These are phyloP conservation scores for Stephania cephalantha DNA, from an alignment of 164 flowering plant species.

Conservation along the genomic window DNA sequence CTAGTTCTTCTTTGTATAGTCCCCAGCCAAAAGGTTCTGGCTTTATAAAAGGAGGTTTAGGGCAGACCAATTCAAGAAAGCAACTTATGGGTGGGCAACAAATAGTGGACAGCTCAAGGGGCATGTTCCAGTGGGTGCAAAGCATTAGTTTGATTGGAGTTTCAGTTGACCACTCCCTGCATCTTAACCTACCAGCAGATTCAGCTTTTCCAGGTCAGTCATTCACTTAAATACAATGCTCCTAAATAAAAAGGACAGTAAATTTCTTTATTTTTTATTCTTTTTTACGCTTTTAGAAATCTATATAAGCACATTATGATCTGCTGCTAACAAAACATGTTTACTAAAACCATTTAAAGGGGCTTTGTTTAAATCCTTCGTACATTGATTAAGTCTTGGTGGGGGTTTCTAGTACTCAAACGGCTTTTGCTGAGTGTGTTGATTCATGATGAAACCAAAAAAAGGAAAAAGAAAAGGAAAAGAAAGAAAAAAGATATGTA, in stretches of 20 bases:
- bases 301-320: background rate
- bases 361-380: background rate
- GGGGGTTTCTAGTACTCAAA: background rate
- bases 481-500: too few species aligned
- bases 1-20: slow-evolving; percentile 64
- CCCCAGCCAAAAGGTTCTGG: slow-evolving; percentile 64
- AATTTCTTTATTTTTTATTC: background rate
- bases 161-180: slow-evolving; percentile 74
- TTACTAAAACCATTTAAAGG: background rate
- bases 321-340: background rate
- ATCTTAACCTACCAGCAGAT: slow-evolving; percentile 65
- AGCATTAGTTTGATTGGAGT: slow-evolving; percentile 80
- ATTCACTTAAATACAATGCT: background rate
- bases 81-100: slow-evolving; percentile 68
- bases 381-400: background rate
- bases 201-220: slow-evolving; percentile 46
- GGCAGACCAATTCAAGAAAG: slow-evolving; percentile 64
- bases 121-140: slow-evolving; percentile 87
- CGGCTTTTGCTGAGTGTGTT: background rate
- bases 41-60: slow-evolving; percentile 69
- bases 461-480: too few species aligned
- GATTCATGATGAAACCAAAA: background rate
- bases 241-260: background rate
- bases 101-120: slow-evolving; percentile 58
- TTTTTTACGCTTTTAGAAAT: background rate